phyloP scores from a whole-genome alignment of 2,329 filamentous ascomycete genomes.

The Paradendryphiella salina region DNA sequence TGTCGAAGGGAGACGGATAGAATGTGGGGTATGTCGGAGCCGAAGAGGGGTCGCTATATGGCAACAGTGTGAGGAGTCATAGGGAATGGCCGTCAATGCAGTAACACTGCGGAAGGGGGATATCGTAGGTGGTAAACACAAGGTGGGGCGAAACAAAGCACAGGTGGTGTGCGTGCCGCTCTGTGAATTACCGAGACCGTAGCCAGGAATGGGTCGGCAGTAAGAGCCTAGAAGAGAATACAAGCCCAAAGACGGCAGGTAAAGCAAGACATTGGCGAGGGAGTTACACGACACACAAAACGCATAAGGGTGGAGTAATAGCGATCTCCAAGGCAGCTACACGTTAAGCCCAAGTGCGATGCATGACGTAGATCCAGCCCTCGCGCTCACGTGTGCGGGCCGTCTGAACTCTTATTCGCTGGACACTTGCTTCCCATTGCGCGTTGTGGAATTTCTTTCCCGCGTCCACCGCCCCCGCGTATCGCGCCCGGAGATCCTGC shows the following conservation, averaged over 20 bases:
- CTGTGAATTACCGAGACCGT: conserved; percentile 21
- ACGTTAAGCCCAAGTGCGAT: conserved; percentile 29
- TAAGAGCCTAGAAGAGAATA: conserved; percentile 28
- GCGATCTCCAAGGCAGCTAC: conserved; percentile 43
- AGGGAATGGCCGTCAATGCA: conserved; percentile 26
- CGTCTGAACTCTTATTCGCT: conserved; percentile 28
- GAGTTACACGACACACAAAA: conserved; percentile 28
- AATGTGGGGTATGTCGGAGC: conserved; percentile 25
- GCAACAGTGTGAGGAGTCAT: conserved; percentile 41
- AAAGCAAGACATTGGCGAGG: conserved; percentile 18
- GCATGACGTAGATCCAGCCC: conserved; percentile 43
- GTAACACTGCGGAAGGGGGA: conserved; percentile 19
- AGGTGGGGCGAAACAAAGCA: conserved; percentile 21
- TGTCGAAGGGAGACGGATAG: conserved; percentile 13
- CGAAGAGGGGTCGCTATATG: conserved; percentile 33
- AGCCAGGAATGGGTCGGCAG: conserved; percentile 16
- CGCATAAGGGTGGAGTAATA: conserved; percentile 23
- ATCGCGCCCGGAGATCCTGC: conserved; percentile 3
- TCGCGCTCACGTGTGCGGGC: conserved; percentile 35
- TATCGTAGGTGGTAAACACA: conserved; percentile 35
- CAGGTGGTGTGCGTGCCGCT: conserved; percentile 27
- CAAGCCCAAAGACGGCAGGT: conserved; percentile 22
- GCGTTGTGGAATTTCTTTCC: conserved; percentile 18
- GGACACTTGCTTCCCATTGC: conserved; percentile 17
- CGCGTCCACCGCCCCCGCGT: conserved; percentile 5